Conservation (phyloP, 257 asterid genomes). For the Lycium barbarum region DNA sequence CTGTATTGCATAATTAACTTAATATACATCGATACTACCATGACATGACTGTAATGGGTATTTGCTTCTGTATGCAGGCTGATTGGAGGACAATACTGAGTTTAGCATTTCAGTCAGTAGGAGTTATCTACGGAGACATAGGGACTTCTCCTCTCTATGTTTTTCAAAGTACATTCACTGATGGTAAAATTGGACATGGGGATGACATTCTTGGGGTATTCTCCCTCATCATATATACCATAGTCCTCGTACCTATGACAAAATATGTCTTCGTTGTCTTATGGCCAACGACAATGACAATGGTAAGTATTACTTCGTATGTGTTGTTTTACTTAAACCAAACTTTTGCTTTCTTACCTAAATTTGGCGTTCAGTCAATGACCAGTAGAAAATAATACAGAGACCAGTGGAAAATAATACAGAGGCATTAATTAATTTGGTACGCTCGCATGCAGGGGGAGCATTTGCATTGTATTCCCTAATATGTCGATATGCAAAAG, state of each 20-base stretch:
- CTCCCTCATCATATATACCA: constrained; percentile 72
- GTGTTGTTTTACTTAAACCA: too few species aligned
- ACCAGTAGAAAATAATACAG: too few species aligned
- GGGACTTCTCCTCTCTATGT: constrained; percentile 85
- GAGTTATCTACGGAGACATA: constrained; percentile 74
- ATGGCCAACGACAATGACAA: constrained; percentile 81
- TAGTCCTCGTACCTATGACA: constrained; percentile 66
- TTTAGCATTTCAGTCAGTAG: constrained; percentile 75
- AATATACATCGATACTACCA: too few species aligned
- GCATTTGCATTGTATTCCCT: constrained; percentile 77
- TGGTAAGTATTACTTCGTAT: constrained; percentile 38
- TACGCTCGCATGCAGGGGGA: constrained; percentile 51
- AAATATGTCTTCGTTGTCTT: constrained; percentile 70
- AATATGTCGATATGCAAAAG: constrained; percentile 71
- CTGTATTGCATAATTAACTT: too few species aligned
- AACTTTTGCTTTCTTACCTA: too few species aligned
- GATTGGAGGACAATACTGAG: constrained; percentile 60
- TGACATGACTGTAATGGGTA: too few species aligned
- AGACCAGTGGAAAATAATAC: too few species aligned
- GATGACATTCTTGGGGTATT: constrained; percentile 65
- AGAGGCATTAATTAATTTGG: too few species aligned
- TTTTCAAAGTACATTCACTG: constrained; percentile 51
- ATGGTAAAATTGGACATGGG: constrained; percentile 40
- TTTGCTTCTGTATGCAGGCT: constrained; percentile 4
- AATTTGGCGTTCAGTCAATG: too few species aligned